These are phyloP conservation scores for Pseudogymnoascus sp. DNA, from an alignment of 2,329 filamentous ascomycete genomes.

Conservation along the genomic window DNA sequence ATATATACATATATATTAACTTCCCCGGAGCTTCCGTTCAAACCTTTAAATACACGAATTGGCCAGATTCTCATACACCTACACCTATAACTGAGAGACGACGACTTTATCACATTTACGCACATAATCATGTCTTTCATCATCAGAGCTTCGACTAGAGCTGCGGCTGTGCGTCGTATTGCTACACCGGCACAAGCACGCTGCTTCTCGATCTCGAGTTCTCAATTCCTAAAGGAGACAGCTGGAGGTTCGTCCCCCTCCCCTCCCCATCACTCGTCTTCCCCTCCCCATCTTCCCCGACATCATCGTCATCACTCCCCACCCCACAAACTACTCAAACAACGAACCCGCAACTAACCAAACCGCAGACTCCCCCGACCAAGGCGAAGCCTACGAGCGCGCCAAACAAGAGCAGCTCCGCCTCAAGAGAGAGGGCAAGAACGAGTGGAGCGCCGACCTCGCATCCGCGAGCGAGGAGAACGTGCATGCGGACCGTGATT, in stretches of 20 bases:
- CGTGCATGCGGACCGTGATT: conserved; percentile 33
- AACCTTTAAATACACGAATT: not conserved
- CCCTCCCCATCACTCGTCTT: not conserved
- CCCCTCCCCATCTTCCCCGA: not conserved
- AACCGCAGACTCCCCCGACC: conserved; percentile 20
- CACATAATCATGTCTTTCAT: conserved; percentile 20
- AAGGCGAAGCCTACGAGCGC: conserved; percentile 38
- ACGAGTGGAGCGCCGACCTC: conserved; percentile 68
- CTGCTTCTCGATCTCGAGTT: conserved; percentile 16
- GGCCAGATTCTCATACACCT: not conserved
- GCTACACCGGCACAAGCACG: not conserved
- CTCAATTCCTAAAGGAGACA: conserved; percentile 23
- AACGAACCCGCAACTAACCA: not conserved
- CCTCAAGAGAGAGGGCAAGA: conserved; percentile 62
- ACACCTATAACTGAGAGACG: not conserved
- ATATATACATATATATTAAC: not conserved
- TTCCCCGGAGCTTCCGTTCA: not conserved
- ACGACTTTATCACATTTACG: not conserved
- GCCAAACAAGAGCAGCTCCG: conserved; percentile 52
- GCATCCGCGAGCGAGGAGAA: conserved; percentile 73
- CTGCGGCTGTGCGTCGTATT: conserved; percentile 12
- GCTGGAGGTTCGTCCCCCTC: conserved; percentile 21
- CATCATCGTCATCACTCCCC: not conserved
- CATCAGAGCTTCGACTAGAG: conserved; percentile 14
- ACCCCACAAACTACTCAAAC: not conserved